Evolutionary conservation across 2,329 filamentous ascomycete species (phyloP).

Genomic region (Geosmithia flava): DNA sequence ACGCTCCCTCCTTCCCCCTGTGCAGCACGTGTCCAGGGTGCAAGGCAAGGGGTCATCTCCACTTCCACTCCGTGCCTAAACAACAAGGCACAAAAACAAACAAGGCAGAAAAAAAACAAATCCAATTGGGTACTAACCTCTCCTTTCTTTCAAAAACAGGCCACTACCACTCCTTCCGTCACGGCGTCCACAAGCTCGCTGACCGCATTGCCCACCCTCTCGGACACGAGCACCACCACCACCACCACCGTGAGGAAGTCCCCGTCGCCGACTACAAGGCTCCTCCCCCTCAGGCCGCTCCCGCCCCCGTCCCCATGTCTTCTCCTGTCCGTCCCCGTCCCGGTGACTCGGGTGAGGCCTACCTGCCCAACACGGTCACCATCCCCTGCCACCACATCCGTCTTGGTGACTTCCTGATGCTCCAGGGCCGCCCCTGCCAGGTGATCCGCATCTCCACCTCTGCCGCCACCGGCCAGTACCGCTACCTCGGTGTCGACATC

Average conservation of each 20-base stretch:
- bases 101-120: too few relatives aligned
- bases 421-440: conserved; percentile 98
- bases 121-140: not conserved
- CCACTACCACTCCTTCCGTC: conserved; percentile 46
- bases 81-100: not conserved
- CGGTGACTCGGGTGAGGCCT: conserved; percentile 16
- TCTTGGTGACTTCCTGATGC: conserved; percentile 95
- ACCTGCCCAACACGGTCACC: conserved; percentile 72
- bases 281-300: conserved; percentile 8
- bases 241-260: conserved; percentile 21
- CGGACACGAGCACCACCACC: conserved; percentile 33
- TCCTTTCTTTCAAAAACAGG: conserved; percentile 20
- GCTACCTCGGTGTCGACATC: conserved; percentile 98
- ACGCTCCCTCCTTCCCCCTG: not conserved
- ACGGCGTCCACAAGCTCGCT: conserved; percentile 42
- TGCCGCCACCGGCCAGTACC: conserved; percentile 95
- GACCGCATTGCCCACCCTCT: conserved; percentile 39
- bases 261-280: conserved; percentile 10
- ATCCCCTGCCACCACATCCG: conserved; percentile 99
- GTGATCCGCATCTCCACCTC: conserved; percentile 99
- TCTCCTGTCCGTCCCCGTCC: conserved; percentile 14
- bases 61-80: not conserved
- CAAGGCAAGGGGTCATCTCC: too few relatives aligned
- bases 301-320: not conserved
- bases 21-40: not conserved